A percentile compares a stretch with the other conserved stretches of the same genome.
These are phyloP conservation scores for Dipteronia sinensis DNA, from an alignment of 345 rosid species.

Conservation along the genomic window DNA sequence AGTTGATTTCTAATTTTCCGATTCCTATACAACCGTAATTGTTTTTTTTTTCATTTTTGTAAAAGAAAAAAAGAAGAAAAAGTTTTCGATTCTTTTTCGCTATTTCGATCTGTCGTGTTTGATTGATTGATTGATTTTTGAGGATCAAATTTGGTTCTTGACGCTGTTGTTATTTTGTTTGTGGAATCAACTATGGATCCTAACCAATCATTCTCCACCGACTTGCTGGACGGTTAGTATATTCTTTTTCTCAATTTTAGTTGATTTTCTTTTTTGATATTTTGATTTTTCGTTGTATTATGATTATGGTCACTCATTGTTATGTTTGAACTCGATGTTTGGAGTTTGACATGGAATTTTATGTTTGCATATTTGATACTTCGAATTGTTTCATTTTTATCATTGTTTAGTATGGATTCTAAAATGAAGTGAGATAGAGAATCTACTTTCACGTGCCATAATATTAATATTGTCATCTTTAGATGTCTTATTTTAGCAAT, in stretches of 20 bases:
- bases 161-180: too few species aligned
- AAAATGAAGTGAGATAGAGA: background rate
- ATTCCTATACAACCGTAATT: slow-evolving; percentile 55
- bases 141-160: background rate
- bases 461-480: background rate
- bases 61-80: background rate
- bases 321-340: too few species aligned
- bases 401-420: background rate
- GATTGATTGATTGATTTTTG: background rate
- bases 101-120: background rate
- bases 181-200: slow-evolving; percentile 40
- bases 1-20: slow-evolving; percentile 60
- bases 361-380: too few species aligned
- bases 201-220: slow-evolving; percentile 19
- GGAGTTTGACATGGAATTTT: too few species aligned
- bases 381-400: too few species aligned
- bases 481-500: background rate
- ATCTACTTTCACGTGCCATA: background rate
- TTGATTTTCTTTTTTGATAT: background rate
- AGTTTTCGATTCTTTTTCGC: background rate
- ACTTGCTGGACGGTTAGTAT: slow-evolving; percentile 32
- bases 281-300: background rate
- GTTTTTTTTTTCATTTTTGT: background rate
- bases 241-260: background rate
- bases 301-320: too few species aligned